Conservation (phyloP, 2,329 filamentous ascomycete genomes). For the Alternaria sp. region DNA sequence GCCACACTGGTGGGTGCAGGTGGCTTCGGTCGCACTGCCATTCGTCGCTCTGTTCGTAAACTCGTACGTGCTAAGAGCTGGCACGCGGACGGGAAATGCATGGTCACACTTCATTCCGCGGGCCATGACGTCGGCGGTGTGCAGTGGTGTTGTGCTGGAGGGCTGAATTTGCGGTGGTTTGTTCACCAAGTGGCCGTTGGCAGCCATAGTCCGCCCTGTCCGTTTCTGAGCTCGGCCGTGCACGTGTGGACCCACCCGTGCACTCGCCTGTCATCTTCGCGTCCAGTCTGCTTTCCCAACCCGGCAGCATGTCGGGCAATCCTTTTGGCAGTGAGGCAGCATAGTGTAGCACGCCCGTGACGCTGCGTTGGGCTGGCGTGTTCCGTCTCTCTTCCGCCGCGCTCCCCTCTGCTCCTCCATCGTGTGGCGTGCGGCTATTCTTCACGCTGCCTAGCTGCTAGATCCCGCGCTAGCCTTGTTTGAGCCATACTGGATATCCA, state of each 20-base stretch:
- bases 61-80: constrained; percentile 3
- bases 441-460: constrained; percentile 1
- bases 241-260: not conserved
- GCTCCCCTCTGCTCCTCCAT: not conserved
- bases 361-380: not conserved
- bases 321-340: not conserved
- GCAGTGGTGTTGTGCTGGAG: not conserved
- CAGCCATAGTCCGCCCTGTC: not conserved
- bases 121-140: constrained; percentile 1
- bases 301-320: constrained; percentile 1
- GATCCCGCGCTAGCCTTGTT: not conserved
- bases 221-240: not conserved
- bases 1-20: constrained; percentile 8
- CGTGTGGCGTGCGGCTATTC: not conserved
- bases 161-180: not conserved
- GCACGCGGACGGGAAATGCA: not conserved
- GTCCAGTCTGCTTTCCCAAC: not conserved
- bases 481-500: constrained; percentile 1
- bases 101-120: not conserved
- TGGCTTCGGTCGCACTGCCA: constrained; percentile 6
- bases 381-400: not conserved
- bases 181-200: not conserved
- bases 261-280: not conserved
- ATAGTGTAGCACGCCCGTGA: not conserved
- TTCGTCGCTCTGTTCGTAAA: constrained; percentile 5